These are phyloP conservation scores for Hypoxylon trugodes DNA, from an alignment of 495 filamentous ascomycete species.

Conservation along the genomic window DNA sequence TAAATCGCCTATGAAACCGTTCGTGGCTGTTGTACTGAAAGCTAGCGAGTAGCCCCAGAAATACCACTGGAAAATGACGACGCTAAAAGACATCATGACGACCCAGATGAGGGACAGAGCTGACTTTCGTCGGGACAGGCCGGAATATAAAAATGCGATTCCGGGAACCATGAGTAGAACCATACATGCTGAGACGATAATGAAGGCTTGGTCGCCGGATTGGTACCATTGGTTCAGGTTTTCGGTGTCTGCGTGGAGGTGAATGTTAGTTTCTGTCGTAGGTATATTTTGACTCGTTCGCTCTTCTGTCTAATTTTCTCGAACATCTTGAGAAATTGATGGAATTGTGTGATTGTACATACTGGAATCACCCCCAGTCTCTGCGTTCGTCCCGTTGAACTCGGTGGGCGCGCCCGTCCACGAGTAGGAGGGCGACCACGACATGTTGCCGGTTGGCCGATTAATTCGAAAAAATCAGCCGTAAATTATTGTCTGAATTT, in stretches of 20 bases:
- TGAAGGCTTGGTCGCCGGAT: constrained; percentile 76
- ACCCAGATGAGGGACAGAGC: constrained; percentile 97
- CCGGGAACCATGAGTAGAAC: constrained; percentile 95
- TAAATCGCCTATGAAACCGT: constrained; percentile 82
- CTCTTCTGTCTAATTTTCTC: too few species aligned
- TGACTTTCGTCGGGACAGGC: constrained; percentile 93
- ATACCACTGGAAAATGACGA: constrained; percentile 98
- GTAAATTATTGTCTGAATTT: not conserved
- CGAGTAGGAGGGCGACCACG: constrained; percentile 67
- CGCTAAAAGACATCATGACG: constrained; percentile 87
- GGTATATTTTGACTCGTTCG: too few species aligned
- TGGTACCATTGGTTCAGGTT: constrained; percentile 89
- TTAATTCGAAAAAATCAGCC: not conserved
- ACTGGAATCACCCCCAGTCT: constrained; percentile 83
- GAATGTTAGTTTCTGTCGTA: constrained; percentile 24
- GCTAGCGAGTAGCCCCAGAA: constrained; percentile 98
- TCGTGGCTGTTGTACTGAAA: constrained; percentile 84
- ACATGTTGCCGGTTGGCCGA: constrained; percentile 57
- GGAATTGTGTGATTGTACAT: constrained; percentile 49
- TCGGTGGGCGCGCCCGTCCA: constrained; percentile 78
- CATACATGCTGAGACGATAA: constrained; percentile 92
- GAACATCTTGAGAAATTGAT: not conserved
- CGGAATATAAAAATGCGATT: constrained; percentile 97
- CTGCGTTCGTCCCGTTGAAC: constrained; percentile 78
- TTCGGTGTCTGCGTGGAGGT: constrained; percentile 61